A percentile compares a stretch with the other conserved stretches of the same genome.
phyloP scores from a whole-genome alignment of 1,284 basidiomycete species.

The Athelia sp. region DNA sequence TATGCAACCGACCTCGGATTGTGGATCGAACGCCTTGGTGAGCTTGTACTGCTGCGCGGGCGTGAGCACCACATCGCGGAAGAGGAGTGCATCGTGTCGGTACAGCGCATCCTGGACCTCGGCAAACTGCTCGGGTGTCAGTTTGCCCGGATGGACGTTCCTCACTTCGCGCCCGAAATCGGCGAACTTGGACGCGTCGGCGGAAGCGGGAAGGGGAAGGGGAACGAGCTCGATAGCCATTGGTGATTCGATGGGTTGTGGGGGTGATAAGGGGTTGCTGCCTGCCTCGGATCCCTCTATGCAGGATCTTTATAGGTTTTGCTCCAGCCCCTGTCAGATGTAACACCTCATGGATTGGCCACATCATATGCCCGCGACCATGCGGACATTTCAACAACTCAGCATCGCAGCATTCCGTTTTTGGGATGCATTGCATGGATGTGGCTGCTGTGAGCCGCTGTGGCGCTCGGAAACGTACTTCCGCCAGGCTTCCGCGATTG shows the following conservation, averaged over 20 bases:
- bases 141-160: constrained; percentile 53
- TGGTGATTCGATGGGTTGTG: neutral
- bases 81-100: constrained; percentile 73
- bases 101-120: constrained; percentile 65
- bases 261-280: neutral
- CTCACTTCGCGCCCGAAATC: constrained; percentile 65
- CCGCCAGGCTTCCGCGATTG: no score
- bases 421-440: no score
- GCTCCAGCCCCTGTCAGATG: no score
- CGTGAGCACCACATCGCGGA: constrained; percentile 62
- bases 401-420: no score
- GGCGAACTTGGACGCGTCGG: constrained; percentile 49
- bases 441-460: no score
- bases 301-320: no score
- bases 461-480: no score
- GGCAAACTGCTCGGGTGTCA: constrained; percentile 47
- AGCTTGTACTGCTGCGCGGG: constrained; percentile 82
- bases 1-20: constrained; percentile 27
- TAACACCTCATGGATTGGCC: no score
- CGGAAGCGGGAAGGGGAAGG: constrained; percentile 56
- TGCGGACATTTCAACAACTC: no score
- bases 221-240: constrained; percentile 57
- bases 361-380: no score
- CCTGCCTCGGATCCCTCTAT: neutral
- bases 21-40: constrained; percentile 70